Percentiles rank a stretch among this genome's conserved stretches.
Evolutionary conservation across 768 basidiomycete species (phyloP).

Genomic region (Suillus cothurnatus): DNA sequence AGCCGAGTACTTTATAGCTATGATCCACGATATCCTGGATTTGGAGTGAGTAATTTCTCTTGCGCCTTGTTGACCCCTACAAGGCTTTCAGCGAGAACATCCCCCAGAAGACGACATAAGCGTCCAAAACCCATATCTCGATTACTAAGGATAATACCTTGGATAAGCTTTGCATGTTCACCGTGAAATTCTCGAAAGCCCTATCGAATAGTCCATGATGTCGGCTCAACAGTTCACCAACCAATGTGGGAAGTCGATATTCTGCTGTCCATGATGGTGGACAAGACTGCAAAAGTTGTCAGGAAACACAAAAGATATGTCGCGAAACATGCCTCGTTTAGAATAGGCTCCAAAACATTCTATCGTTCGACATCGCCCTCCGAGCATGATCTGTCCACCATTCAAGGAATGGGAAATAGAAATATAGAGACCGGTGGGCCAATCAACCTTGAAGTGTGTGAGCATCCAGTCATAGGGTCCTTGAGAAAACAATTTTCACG

Average conservation of each 20-base stretch:
- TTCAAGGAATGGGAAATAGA: conserved; percentile 76
- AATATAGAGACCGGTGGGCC: conserved; percentile 88
- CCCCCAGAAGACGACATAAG: conserved; percentile 53
- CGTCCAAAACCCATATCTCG: neutral
- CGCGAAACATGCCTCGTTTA: conserved; percentile 73
- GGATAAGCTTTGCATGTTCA: conserved; percentile 92
- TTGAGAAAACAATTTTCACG: conserved; percentile 84
- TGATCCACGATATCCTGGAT: conserved; percentile 76
- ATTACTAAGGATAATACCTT: conserved; percentile 50
- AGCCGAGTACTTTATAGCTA: conserved; percentile 67
- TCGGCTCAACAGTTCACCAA: conserved; percentile 35
- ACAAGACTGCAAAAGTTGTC: conserved; percentile 60
- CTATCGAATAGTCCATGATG: conserved; percentile 81
- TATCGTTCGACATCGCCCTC: conserved; percentile 47
- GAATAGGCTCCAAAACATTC: conserved; percentile 81
- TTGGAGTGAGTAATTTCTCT: conserved; percentile 79
- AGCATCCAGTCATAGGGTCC: conserved; percentile 51
- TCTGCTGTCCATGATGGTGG: conserved; percentile 75
- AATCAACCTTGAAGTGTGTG: conserved; percentile 59
- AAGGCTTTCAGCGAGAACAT: conserved; percentile 80
- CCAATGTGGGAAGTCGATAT: conserved; percentile 68
- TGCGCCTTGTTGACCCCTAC: conserved; percentile 84
- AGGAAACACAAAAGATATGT: conserved; percentile 10
- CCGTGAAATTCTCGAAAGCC: conserved; percentile 79
- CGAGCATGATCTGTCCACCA: conserved; percentile 68